Conservation (phyloP, 73 alveolate species). For the Tetrahymena borealis region DNA sequence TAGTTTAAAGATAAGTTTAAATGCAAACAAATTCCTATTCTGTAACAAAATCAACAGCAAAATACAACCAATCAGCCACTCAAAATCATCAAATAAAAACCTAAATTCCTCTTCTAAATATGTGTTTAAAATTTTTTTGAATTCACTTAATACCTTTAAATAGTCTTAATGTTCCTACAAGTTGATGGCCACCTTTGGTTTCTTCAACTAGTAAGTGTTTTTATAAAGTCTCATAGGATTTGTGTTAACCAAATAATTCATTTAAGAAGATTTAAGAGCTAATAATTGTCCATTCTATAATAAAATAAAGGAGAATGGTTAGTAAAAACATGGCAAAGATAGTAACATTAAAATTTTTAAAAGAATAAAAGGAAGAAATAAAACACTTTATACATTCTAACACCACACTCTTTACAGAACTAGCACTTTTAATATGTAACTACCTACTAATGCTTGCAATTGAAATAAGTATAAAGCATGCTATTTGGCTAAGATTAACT, state of each 20-base stretch:
- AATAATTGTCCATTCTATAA: neutral
- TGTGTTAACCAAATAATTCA: neutral
- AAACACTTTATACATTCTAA: neutral
- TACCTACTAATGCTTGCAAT: neutral
- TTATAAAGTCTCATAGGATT: neutral
- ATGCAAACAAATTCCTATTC: too few species aligned
- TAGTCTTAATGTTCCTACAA: neutral
- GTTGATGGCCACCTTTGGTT: neutral
- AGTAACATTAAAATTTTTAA: neutral
- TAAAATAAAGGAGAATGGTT: neutral
- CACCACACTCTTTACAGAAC: conserved; percentile 3
- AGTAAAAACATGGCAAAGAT: too few species aligned
- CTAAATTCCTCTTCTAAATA: too few species aligned
- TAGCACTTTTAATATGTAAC: neutral
- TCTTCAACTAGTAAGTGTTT: neutral
- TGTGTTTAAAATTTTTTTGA: neutral
- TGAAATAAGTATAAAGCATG: neutral
- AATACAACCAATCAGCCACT: too few species aligned
- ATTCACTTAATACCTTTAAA: neutral
- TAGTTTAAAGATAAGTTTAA: too few species aligned
- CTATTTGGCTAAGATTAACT: neutral
- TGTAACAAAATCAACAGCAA: too few species aligned
- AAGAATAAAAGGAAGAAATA: neutral
- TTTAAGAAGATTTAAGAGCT: neutral
- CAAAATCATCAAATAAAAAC: too few species aligned